Conservation (phyloP, 257 asterid genomes). For the Solanum boliviense region DNA sequence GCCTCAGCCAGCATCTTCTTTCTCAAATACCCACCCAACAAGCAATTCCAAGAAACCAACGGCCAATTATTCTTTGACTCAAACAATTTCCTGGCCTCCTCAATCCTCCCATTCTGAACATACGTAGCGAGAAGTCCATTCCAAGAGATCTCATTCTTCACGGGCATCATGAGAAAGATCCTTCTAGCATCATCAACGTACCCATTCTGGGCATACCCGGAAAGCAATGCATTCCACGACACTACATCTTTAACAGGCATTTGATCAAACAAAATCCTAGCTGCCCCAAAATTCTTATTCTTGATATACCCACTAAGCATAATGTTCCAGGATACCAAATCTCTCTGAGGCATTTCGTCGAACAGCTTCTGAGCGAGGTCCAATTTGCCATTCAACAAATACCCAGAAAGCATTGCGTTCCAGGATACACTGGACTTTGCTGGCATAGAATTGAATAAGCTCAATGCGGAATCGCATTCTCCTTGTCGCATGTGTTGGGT, state of each 20-base stretch:
- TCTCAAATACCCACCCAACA: constrained; percentile 90
- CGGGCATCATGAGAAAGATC: constrained; percentile 59
- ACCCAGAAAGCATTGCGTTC: constrained; percentile 81
- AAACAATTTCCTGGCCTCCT: constrained; percentile 71
- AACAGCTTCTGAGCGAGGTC: constrained; percentile 50
- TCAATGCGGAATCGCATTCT: constrained; percentile 48
- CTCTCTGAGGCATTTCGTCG: constrained; percentile 56
- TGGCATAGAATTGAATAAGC: constrained; percentile 65
- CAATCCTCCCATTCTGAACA: constrained; percentile 74
- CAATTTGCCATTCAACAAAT: constrained; percentile 36
- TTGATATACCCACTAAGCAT: constrained; percentile 64
- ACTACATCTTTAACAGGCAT: constrained; percentile 78
- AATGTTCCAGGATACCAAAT: constrained; percentile 64
- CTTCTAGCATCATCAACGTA: constrained; percentile 65
- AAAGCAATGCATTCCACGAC: constrained; percentile 80
- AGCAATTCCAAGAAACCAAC: constrained; percentile 90
- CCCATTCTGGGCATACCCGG: constrained; percentile 86
- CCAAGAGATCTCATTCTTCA: constrained; percentile 86
- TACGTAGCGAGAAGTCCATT: constrained; percentile 82
- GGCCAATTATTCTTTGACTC: constrained; percentile 61
- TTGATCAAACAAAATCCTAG: constrained; percentile 55
- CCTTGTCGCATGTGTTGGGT: constrained; percentile 69
- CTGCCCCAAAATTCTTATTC: constrained; percentile 54
- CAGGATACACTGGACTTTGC: constrained; percentile 58
- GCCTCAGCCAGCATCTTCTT: constrained; percentile 69